Base-by-base conservation (phyloP, 1,139 yeast species). In the Arxiozyma heterogenica region DNA sequence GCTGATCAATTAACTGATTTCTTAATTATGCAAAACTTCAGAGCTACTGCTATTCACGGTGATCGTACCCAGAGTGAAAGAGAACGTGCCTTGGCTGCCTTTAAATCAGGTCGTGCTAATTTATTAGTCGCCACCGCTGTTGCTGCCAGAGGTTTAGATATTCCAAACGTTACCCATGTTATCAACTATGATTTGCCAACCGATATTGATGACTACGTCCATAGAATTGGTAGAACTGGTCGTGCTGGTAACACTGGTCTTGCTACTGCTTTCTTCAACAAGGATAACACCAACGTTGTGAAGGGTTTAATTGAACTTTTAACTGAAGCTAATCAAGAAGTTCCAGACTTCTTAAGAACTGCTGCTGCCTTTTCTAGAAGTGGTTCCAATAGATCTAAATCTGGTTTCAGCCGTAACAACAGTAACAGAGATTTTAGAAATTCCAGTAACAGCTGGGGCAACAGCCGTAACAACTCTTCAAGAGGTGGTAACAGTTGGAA, bases 161-260 rank as follows among this genome's bases (percentile, higher is more conserved):
- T 93, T 79, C 98, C 98, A 72, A 93, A 93, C 72, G 98, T 93
- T 65, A 86, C 95, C 49, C 98, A 91, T 72, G 98, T 93, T 69
- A 86, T 93, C 75, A 93, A 93, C 81, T 93, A 85, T 72, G 98
- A 93, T 72, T 80, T 93, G 73, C 98, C 98, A 70, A 79, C 88
- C 70, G 98, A 93, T 74, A 87, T 91, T 69, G 98, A 93, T 74
- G 98, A 93, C 75, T 93, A 93, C 71, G 98, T 93, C 60, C 98
- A 93, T 78, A 88, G 98, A 80, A 93, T 93, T 71, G 98, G 98
- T 81, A 94, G 98, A 85, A 93, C 98, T 68, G 98, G 98, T 75
- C 95, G 98, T 84, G 98, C 98, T 68, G 98, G 98, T 81, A 93
- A 93, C 78, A 84, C 86, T 61, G 98, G 98, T 86, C 80, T 87